Evolutionary conservation across 768 basidiomycete genomes (phyloP).

Genomic region (Dioszegia crocea): DNA sequence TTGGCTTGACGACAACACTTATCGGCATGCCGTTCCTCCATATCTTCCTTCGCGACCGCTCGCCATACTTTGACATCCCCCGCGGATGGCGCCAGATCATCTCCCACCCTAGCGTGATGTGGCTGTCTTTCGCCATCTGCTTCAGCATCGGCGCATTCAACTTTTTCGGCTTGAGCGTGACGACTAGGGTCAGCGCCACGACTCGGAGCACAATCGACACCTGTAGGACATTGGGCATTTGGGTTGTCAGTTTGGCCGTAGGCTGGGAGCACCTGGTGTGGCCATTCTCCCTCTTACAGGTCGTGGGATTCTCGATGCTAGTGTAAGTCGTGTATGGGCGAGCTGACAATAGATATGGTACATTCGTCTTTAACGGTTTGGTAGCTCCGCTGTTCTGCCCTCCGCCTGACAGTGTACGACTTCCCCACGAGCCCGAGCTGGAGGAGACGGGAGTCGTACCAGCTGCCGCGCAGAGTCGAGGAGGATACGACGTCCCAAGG

Average conservation of each 20-base stretch:
- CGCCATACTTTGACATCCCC: conserved; percentile 72
- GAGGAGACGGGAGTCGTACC: conserved; percentile 82
- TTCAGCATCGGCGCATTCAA: conserved; percentile 77
- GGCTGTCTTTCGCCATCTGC: conserved; percentile 67
- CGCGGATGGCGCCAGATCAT: conserved; percentile 88
- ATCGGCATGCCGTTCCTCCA: conserved; percentile 71
- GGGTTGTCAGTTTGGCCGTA: conserved; percentile 75
- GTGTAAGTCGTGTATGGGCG: conserved; percentile 61
- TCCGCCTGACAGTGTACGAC: conserved; percentile 37
- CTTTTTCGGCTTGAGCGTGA: conserved; percentile 80
- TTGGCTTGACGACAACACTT: conserved; percentile 75
- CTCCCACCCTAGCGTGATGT: conserved; percentile 65
- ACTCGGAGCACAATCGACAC: conserved; percentile 83
- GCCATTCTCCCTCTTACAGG: conserved; percentile 76
- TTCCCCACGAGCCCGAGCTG: not conserved
- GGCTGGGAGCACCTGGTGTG: conserved; percentile 85
- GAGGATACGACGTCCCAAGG: conserved; percentile 67
- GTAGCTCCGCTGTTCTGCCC: conserved; percentile 65
- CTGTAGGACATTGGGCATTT: conserved; percentile 91
- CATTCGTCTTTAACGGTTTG: conserved; percentile 89
- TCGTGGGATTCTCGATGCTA: conserved; percentile 76
- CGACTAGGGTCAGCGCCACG: conserved; percentile 87
- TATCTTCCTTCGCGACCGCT: conserved; percentile 38
- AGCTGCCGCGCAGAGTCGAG: conserved; percentile 62
- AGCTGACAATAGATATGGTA: conserved; percentile 65